Base-by-base conservation (phyloP, 441 rosid genomes). In the Manihot esculenta region DNA sequence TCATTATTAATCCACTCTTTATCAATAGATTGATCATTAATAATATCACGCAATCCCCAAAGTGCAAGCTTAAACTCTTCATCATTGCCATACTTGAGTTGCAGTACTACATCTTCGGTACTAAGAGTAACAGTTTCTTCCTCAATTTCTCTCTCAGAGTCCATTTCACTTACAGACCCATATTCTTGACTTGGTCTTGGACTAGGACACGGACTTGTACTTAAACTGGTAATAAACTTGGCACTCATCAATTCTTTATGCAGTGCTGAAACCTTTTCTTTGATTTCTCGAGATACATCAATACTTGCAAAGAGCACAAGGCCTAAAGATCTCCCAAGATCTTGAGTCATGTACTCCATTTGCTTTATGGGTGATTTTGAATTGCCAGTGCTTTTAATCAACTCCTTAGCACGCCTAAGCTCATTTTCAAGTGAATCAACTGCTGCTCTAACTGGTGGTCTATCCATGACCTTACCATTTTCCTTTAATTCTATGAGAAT, bases 301-400 rank as follows among this genome's bases (percentile, higher is more conserved):
- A 69, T 59, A 17, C 83, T 66, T 18, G 91, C 84, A 65, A 87
- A 88, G 26, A 89, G 78, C 69, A 89, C 80, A 55, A 89, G 92
- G 56, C 91, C 92, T 71, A 89, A 58, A 33, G 95, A 89, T 75
- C 95, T 79, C 50, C 95, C 92, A 55, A 87, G 85, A 77, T 84
- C 91, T 47, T 71, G 88, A 48, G 81, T 62, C 71, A 84, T 51
- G 23, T 76, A 80, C 70, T 78, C 85, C 38, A 89, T 78, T 68
- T 79, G 79, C 62, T 75, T 85, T 10, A 64, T 41, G 17, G 69
- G 66, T 33, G 78, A 71, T 68, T 77, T 69, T 1, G 86, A 76
- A 76, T 64, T n/a, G n/a, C n/a, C 47, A 70, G 71, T 62, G 68
- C 60, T 69, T 41, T 64, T 50, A 30, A 89, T 74, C 79, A 82